Percentiles rank a stretch among this genome's conserved stretches.
These are phyloP conservation scores for Kurtzmaniella quercitrusa DNA, from an alignment of 1,139 yeast genomes.

Conservation along the genomic window DNA sequence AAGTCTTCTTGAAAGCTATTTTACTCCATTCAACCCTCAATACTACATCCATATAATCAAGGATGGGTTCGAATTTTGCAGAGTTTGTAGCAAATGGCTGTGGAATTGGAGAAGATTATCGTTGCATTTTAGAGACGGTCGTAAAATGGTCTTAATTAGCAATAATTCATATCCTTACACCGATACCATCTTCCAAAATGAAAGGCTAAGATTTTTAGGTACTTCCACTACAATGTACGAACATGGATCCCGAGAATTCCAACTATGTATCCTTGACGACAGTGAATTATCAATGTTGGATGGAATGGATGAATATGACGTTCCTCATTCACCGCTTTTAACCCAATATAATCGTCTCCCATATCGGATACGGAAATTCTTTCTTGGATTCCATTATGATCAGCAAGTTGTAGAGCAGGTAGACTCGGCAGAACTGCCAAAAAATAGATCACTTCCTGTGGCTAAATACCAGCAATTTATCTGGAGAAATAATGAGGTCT, in stretches of 20 bases:
- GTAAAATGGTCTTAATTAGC: conserved; percentile 9
- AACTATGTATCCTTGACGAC: conserved; percentile 6
- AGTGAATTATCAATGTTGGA: conserved; percentile 10
- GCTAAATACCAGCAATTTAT: conserved; percentile 5
- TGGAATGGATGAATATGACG: conserved; percentile 1
- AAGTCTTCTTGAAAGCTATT: not conserved
- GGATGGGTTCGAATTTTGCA: conserved; percentile 6
- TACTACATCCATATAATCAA: not conserved
- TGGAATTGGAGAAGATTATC: conserved; percentile 10
- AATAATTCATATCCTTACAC: conserved; percentile 11
- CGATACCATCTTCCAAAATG: conserved; percentile 12
- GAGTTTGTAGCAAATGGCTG: conserved; percentile 9
- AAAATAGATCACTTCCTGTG: conserved; percentile 5
- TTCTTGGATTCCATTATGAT: conserved; percentile 5
- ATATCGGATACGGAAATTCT: conserved; percentile 1
- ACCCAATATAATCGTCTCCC: conserved; percentile 4
- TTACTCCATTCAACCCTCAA: conserved; percentile 2
- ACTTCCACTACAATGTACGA: conserved; percentile 6
- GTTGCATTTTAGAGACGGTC: conserved; percentile 8
- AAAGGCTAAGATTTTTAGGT: conserved; percentile 11
- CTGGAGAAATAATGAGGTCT: not conserved
- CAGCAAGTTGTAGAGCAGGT: not conserved
- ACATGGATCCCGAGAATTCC: conserved; percentile 5
- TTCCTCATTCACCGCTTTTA: conserved; percentile 7
- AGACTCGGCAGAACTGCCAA: conserved; percentile 4